Evolutionary conservation across 352 stramenopile genomes (phyloP).

Genomic region (Pythium scleroteichum): DNA sequence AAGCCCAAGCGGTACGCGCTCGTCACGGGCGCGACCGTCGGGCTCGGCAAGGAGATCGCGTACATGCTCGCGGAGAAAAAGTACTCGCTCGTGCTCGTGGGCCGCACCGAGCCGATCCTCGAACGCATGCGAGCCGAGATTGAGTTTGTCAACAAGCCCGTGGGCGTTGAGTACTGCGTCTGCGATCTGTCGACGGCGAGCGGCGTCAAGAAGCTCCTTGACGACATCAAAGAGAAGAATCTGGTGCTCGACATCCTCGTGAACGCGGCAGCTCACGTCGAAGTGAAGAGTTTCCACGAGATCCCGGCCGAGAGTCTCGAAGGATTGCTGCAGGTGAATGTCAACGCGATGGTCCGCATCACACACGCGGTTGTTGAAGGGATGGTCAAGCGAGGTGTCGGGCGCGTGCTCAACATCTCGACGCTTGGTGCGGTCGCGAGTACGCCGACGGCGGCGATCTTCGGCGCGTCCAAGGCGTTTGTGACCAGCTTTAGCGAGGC

Average conservation of each 20-base stretch:
- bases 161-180: conserved; percentile 55
- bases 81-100: conserved; percentile 75
- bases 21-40: conserved; percentile 72
- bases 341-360: conserved; percentile 53
- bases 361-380: conserved; percentile 57
- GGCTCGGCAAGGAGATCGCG: conserved; percentile 77
- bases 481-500: conserved; percentile 72
- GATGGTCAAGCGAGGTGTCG: conserved; percentile 65
- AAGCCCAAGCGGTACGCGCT: conserved; percentile 60
- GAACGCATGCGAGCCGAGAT: conserved; percentile 75
- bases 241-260: conserved; percentile 82
- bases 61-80: conserved; percentile 79
- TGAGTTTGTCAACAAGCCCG: conserved; percentile 65
- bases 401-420: conserved; percentile 84
- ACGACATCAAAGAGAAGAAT: conserved; percentile 57
- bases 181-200: conserved; percentile 56
- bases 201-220: conserved; percentile 57
- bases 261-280: conserved; percentile 69
- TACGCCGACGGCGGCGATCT: conserved; percentile 70
- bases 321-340: conserved; percentile 68
- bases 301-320: conserved; percentile 47
- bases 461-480: conserved; percentile 78
- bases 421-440: conserved; percentile 54
- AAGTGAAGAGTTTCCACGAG: conserved; percentile 47
- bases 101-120: conserved; percentile 55